phyloP scores from a whole-genome alignment of 768 basidiomycete genomes.

The Termitomyces sp. region DNA sequence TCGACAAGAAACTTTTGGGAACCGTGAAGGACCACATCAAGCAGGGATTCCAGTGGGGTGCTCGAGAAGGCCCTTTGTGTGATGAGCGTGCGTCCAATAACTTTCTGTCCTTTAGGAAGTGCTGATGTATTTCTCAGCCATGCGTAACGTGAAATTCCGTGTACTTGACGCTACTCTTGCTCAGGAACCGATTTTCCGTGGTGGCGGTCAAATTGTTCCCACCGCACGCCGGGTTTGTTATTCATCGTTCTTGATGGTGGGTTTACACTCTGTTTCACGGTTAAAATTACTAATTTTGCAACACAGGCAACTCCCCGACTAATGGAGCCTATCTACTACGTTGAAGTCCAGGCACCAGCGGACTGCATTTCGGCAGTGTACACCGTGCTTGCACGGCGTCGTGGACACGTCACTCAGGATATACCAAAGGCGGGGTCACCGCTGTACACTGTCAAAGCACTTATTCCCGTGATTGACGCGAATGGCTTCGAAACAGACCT shows the following conservation, averaged over 20 bases:
- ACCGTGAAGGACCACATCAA: constrained; percentile 94
- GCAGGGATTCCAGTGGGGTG: constrained; percentile 99
- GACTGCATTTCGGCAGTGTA: constrained; percentile 99
- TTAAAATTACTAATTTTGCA: constrained; percentile 2
- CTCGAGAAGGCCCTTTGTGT: constrained; percentile 94
- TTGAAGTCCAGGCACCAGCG: constrained; percentile 98
- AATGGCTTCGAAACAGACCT: constrained; percentile 99
- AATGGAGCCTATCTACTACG: constrained; percentile 98
- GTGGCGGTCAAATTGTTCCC: constrained; percentile 97
- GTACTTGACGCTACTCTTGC: constrained; percentile 90
- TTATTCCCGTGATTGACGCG: constrained; percentile 97
- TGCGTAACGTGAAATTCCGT: constrained; percentile 98
- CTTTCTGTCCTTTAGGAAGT: neutral
- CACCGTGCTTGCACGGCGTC: constrained; percentile 94
- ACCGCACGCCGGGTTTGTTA: constrained; percentile 99
- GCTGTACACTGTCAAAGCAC: constrained; percentile 94
- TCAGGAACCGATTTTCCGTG: constrained; percentile 95
- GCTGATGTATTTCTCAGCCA: constrained; percentile 52
- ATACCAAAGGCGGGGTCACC: constrained; percentile 98
- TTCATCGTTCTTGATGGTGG: constrained; percentile 96
- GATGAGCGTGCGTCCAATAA: constrained; percentile 84
- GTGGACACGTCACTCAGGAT: constrained; percentile 99
- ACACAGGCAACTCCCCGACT: constrained; percentile 85
- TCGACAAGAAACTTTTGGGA: constrained; percentile 89
- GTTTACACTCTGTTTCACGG: constrained; percentile 22